A percentile compares a stretch with the other conserved stretches of the same genome.
These are phyloP conservation scores for Kodamaea neixiangensis DNA, from an alignment of 805 yeast genomes.

Conservation along the genomic window DNA sequence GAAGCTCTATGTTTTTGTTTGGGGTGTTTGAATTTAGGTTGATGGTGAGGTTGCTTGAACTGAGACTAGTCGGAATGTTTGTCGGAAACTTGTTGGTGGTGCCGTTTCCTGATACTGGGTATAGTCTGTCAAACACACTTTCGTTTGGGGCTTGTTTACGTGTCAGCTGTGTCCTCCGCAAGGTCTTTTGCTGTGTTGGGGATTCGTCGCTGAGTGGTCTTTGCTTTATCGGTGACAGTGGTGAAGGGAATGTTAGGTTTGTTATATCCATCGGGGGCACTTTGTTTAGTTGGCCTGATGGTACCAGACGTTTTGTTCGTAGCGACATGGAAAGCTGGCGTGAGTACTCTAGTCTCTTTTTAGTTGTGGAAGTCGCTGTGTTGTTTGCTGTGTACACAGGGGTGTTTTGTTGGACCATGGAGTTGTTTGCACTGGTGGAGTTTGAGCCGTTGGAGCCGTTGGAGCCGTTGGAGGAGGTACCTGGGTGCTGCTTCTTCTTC, in stretches of 20 bases:
- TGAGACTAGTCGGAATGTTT: background rate
- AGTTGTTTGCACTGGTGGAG: background rate
- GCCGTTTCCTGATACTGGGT: conserved; percentile 1
- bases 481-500: conserved; percentile 27
- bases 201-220: conserved; percentile 9
- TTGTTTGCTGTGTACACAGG: no score
- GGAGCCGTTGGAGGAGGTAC: background rate
- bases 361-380: conserved; percentile 12
- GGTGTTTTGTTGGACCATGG: no score
- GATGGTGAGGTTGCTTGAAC: background rate
- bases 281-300: conserved; percentile 9
- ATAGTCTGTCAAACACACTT: conserved; percentile 16
- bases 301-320: conserved; percentile 16
- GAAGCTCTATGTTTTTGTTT: conserved; percentile 3
- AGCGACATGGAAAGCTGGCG: conserved; percentile 17
- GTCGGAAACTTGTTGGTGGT: conserved; percentile 1
- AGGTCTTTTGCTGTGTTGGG: conserved; percentile 10
- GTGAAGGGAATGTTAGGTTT: conserved; percentile 16
- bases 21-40: conserved; percentile 1
- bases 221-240: conserved; percentile 6
- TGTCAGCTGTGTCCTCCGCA: conserved; percentile 12
- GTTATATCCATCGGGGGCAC: conserved; percentile 23
- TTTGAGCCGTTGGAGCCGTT: background rate
- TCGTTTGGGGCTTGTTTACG: conserved; percentile 1
- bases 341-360: conserved; percentile 20